Evolutionary conservation across 2,329 filamentous ascomycete species (phyloP), one percentile per base, ranked within the genome.

Genomic region (Stagonosporopsis tanaceti): DNA sequence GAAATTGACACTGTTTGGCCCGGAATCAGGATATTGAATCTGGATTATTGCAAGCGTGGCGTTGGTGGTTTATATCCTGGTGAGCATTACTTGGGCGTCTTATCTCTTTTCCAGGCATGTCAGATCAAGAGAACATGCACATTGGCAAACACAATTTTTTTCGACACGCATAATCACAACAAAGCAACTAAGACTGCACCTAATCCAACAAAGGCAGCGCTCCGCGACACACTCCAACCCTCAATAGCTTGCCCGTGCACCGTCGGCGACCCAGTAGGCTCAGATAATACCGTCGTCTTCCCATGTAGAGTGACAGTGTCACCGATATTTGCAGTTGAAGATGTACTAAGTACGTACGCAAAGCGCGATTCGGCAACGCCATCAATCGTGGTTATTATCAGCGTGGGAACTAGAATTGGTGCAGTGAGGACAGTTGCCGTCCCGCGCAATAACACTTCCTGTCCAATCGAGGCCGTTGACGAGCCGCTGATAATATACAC

Each of bases 281-380:
- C 40, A 28, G 41, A 40, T 12, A 65, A 50, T 3, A 61, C 55
- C 0, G 59, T 62, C 35, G 47, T 47, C 14, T 41, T 50, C 2
- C 61, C 59, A 30, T 56, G 53, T 12, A 62, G 27, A 1, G 48
- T 62, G 3, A 68, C 55, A 11, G 58, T 59, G 41, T 66, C 56
- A 3, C 62, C 60, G 6, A 61, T 46, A 6, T 53, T 62, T 25
- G 59, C 60, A 2, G 47, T 55, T 9, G 28, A 28, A n/a, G 30
- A 27, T n/a, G 32, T 32, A 34, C 30, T 28, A 3, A 51, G 2
- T 14, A 51, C 25, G n/a, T 28, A 51, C 4, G 22, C 30, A 11
- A 38, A 22, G n/a, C 22, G 15, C 32, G 40, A 45, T 7, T 22
- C 8, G 8, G 17, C 39, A 30, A 24, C 6, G 3, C 40, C 48